A percentile compares a stretch with the other conserved stretches of the same genome.
phyloP scores from a whole-genome alignment of 768 basidiomycete genomes.

The Suillus sp. region DNA sequence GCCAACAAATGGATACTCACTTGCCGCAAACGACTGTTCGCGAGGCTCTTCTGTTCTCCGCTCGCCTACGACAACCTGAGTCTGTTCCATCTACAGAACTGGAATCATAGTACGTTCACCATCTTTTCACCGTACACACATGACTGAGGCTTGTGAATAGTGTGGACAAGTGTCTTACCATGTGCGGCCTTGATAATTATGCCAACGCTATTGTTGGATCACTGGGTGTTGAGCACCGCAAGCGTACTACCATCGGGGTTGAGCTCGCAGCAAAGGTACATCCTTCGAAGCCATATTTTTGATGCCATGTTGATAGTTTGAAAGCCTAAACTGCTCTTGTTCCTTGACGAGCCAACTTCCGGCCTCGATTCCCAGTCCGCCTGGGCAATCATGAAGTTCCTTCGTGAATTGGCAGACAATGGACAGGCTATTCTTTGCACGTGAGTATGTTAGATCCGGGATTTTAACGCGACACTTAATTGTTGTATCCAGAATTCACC shows the following conservation, averaged over 20 bases:
- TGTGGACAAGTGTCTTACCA: constrained; percentile 58
- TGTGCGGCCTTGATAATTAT: constrained; percentile 64
- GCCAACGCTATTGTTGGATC: constrained; percentile 69
- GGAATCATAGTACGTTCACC: constrained; percentile 65
- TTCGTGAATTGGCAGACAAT: constrained; percentile 52
- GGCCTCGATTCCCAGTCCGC: constrained; percentile 56
- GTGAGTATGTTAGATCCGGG: constrained; percentile 26
- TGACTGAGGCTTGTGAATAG: constrained; percentile 24
- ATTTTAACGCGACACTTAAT: not conserved
- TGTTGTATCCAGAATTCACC: constrained; percentile 21
- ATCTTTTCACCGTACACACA: not conserved
- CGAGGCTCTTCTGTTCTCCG: constrained; percentile 81
- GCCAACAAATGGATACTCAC: constrained; percentile 86
- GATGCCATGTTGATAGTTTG: not conserved
- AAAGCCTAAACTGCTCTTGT: constrained; percentile 49
- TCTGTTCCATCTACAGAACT: constrained; percentile 69
- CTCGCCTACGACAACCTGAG: constrained; percentile 73
- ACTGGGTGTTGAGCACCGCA: constrained; percentile 49
- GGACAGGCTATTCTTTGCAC: constrained; percentile 62
- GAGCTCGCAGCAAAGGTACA: constrained; percentile 57
- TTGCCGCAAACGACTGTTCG: constrained; percentile 74
- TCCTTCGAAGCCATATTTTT: not conserved
- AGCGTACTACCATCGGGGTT: constrained; percentile 61
- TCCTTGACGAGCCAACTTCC: constrained; percentile 64
- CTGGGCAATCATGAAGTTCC: constrained; percentile 50